A percentile compares a stretch with the other conserved stretches of the same genome.
Evolutionary conservation across 75 land plant species (phyloP).

Genomic region (Pseudotsuga menziesii): DNA sequence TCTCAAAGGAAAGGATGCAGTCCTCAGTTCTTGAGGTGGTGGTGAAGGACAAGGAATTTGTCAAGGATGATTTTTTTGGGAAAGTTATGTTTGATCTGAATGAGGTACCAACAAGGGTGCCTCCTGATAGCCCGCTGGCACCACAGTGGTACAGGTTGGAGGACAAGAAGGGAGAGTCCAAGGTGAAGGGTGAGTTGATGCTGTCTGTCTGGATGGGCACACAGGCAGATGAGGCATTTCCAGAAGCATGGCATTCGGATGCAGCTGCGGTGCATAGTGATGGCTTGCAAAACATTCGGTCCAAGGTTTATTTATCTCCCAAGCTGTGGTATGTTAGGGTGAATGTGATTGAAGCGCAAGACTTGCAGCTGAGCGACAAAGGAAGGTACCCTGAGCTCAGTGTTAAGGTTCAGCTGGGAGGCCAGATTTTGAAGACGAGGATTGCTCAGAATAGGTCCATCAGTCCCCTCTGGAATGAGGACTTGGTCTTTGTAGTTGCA

Average conservation of each 20-base stretch:
- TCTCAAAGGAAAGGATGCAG: conserved; percentile 68
- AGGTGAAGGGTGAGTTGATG: conserved; percentile 72
- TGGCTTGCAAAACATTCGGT: conserved; percentile 23
- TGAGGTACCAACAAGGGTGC: conserved; percentile 78
- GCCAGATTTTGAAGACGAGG: conserved; percentile 34
- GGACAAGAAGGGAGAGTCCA: conserved; percentile 50
- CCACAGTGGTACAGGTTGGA: conserved; percentile 95
- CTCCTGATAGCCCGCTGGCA: conserved; percentile 91
- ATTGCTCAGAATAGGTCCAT: conserved; percentile 10
- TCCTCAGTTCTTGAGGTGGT: conserved; percentile 57
- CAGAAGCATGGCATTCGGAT: conserved; percentile 94
- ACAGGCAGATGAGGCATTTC: conserved; percentile 90
- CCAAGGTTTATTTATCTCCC: conserved; percentile 66
- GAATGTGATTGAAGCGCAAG: conserved; percentile 70
- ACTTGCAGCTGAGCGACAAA: conserved; percentile 33
- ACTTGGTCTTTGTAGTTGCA: conserved; percentile 59
- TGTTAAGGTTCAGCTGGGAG: conserved; percentile 43
- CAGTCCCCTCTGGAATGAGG: conserved; percentile 63
- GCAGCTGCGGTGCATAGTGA: conserved; percentile 52
- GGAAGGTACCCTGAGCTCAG: conserved; percentile 32
- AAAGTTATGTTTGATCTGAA: conserved; percentile 62
- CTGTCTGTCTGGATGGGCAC: conserved; percentile 89
- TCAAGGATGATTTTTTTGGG: conserved; percentile 75
- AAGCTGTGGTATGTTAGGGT: conserved; percentile 68
- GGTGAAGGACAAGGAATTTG: conserved; percentile 65